Conservation (phyloP, 345 rosid species). For the Lepidium africanum region DNA sequence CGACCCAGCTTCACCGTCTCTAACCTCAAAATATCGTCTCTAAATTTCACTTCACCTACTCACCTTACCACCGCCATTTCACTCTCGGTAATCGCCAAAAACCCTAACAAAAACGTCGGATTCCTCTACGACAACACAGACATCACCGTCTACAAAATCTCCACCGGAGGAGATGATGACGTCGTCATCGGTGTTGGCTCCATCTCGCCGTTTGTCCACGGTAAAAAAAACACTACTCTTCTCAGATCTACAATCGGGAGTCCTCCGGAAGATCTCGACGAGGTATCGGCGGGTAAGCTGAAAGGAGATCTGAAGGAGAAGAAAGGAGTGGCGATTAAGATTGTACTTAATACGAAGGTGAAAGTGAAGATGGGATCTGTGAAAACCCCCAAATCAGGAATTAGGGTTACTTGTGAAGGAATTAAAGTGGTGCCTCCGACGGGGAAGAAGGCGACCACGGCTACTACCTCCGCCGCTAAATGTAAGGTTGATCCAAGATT, state of each 20-base stretch:
- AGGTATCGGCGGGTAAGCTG: conserved; percentile 36
- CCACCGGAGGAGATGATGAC: conserved; percentile 28
- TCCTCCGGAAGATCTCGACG: conserved; percentile 35
- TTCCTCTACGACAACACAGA: conserved; percentile 44
- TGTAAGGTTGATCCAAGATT: conserved; percentile 75
- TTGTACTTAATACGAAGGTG: conserved; percentile 55
- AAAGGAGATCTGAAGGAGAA: conserved; percentile 49
- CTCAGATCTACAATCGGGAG: conserved; percentile 44
- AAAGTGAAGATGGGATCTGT: conserved; percentile 60
- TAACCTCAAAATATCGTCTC: conserved; percentile 45
- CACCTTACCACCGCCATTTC: conserved; percentile 48
- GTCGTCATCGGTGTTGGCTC: conserved; percentile 49
- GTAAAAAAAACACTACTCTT: conserved; percentile 61
- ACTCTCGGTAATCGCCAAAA: conserved; percentile 56
- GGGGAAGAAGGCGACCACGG: conserved; percentile 52
- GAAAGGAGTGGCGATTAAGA: conserved; percentile 46
- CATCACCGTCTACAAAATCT: conserved; percentile 28
- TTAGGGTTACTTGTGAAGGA: conserved; percentile 64
- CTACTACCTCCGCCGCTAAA: conserved; percentile 43
- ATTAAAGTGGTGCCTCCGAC: conserved; percentile 46
- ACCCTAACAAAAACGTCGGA: conserved; percentile 73
- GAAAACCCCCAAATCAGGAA: conserved; percentile 48
- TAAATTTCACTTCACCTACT: conserved; percentile 46
- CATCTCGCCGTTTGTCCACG: conserved; percentile 53
- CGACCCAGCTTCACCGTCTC: conserved; percentile 63